A percentile compares a stretch with the other conserved stretches of the same genome.
phyloP scores from a whole-genome alignment of 169 alveolate genomes.

The Cryptosporidium baileyi region DNA sequence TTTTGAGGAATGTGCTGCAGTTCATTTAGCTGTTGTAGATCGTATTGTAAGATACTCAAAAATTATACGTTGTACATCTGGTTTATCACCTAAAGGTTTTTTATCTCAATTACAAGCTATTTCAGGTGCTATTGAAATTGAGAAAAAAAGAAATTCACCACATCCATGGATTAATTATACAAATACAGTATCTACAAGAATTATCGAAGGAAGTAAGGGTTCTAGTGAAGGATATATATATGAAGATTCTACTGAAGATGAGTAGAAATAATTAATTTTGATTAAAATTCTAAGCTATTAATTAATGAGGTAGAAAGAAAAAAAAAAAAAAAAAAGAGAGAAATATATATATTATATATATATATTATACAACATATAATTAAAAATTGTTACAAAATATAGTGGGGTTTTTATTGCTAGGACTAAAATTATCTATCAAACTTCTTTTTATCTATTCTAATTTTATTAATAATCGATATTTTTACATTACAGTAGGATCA shows the following conservation, averaged over 20 bases:
- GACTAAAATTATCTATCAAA: no score
- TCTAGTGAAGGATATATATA: not conserved
- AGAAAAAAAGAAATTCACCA: constrained; percentile 40
- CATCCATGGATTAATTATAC: constrained; percentile 59
- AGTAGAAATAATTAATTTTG: not conserved
- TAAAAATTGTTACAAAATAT: no score
- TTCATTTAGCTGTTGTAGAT: constrained; percentile 48
- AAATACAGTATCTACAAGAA: constrained; percentile 56
- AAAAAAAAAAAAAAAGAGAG: no score
- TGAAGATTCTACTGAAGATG: constrained; percentile 65
- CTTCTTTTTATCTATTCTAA: not conserved
- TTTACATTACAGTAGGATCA: constrained; percentile 3
- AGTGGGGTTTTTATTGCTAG: no score
- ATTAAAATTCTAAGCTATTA: no score
- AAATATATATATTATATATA: no score
- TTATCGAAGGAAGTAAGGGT: constrained; percentile 1
- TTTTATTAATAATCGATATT: no score
- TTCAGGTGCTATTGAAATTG: constrained; percentile 41
- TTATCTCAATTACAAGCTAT: constrained; percentile 32
- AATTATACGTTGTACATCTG: constrained; percentile 53
- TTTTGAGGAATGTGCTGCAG: constrained; percentile 84
- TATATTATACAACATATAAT: no score
- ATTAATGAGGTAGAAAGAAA: no score
- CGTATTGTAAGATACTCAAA: constrained; percentile 22
- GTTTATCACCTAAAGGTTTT: constrained; percentile 51